Conservation (phyloP, 495 filamentous ascomycete genomes). For the Halenospora varia region DNA sequence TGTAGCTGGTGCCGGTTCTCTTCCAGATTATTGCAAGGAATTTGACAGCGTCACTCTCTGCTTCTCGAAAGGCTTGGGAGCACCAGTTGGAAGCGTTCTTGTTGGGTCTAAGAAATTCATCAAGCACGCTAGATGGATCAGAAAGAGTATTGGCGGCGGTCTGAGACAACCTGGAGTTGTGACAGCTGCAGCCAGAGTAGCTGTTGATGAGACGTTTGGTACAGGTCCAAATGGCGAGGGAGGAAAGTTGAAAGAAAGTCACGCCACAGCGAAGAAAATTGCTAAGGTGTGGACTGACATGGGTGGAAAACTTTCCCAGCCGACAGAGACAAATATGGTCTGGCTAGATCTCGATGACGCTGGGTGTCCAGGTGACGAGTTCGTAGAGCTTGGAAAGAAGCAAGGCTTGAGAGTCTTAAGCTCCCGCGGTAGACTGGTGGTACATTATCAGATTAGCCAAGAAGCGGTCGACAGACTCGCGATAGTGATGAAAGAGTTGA, state of each 20-base stretch:
- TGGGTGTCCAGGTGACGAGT: conserved; percentile 37
- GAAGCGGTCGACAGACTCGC: conserved; percentile 46
- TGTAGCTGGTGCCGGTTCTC: conserved; percentile 50
- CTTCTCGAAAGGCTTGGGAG: conserved; percentile 87
- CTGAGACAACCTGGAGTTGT: conserved; percentile 65
- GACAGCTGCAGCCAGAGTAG: conserved; percentile 54
- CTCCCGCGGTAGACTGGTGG: conserved; percentile 48
- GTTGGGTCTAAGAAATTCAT: conserved; percentile 63
- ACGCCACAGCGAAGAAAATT: conserved; percentile 61
- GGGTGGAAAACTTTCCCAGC: conserved; percentile 55
- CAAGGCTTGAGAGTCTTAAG: conserved; percentile 47
- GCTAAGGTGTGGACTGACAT: conserved; percentile 58
- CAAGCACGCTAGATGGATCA: conserved; percentile 69
- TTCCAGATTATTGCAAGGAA: conserved; percentile 63
- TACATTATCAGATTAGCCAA: conserved; percentile 61
- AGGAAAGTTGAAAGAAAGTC: conserved; percentile 58
- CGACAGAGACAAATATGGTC: conserved; percentile 89
- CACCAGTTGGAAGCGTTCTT: conserved; percentile 80
- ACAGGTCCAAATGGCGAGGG: conserved; percentile 53
- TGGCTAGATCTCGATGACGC: conserved; percentile 73
- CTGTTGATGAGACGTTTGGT: conserved; percentile 67
- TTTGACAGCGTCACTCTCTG: conserved; percentile 83
- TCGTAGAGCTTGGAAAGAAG: conserved; percentile 46
- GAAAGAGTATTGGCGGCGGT: conserved; percentile 84
- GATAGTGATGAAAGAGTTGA: conserved; percentile 41